phyloP scores from a whole-genome alignment of 2,329 filamentous ascomycete genomes.

The Parascedosporium putredinis region DNA sequence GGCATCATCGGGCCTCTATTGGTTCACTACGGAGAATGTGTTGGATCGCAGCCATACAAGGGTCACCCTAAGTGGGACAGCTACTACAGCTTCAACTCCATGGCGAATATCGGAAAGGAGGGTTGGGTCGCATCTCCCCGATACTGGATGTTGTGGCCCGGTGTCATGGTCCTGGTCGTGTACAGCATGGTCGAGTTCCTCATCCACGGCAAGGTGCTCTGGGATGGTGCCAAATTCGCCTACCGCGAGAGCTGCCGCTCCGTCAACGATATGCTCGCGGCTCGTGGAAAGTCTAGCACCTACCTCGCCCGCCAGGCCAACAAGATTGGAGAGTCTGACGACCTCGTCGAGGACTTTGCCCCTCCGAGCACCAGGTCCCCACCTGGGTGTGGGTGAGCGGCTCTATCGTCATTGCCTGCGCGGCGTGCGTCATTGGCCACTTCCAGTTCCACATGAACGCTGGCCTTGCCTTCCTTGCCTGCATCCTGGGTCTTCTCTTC shows the following conservation, averaged over 20 bases:
- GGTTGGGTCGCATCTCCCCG: conserved; percentile 25
- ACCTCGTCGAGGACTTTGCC: conserved; percentile 28
- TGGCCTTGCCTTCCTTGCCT: conserved; percentile 43
- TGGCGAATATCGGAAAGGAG: conserved; percentile 18
- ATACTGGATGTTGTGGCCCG: conserved; percentile 34
- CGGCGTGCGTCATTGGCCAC: conserved; percentile 39
- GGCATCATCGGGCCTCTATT: conserved; percentile 37
- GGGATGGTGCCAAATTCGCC: conserved; percentile 23
- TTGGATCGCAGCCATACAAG: conserved; percentile 26
- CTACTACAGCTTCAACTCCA: conserved; percentile 20
- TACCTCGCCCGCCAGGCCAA: conserved; percentile 27
- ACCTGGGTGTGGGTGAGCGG: conserved; percentile 42
- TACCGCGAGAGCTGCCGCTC: conserved; percentile 19
- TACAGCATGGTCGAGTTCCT: conserved; percentile 30
- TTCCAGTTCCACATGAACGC: conserved; percentile 46
- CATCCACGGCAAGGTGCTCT: conserved; percentile 27
- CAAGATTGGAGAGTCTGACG: conserved; percentile 20
- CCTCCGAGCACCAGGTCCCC: conserved; percentile 35
- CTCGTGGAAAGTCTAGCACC: conserved; percentile 19
- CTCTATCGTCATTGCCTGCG: conserved; percentile 34
- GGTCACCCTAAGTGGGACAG: conserved; percentile 19
- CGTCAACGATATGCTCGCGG: conserved; percentile 21
- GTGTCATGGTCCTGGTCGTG: conserved; percentile 32
- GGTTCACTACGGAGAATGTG: conserved; percentile 38
- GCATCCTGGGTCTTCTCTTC: conserved; percentile 47